Base-by-base conservation (phyloP, 1,139 yeast genomes). In the Debaryomyces psychrophilus region DNA sequence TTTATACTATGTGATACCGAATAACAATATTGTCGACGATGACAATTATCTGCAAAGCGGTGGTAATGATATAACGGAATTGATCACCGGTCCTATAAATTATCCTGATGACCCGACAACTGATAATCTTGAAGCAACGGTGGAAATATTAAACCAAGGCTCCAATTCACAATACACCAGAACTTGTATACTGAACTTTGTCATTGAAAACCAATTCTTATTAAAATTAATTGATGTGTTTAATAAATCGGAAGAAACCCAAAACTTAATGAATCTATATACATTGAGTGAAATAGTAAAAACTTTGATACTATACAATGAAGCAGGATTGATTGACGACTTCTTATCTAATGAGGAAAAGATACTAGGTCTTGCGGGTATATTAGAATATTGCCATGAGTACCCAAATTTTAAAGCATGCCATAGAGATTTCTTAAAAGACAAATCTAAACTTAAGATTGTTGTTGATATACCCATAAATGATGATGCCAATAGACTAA, bases 351-450 rank as follows among this genome's bases (percentile, higher is more conserved):
- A 64, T 4, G 93, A 87, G 53, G 78, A 76, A 3, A 73, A 79
- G 46, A 76, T 89, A 29, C 58, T 77, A 55, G 87, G 88, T 0
- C 68, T 88, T 5, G 79, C 86, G 8, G 96, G 96, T 0, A 86
- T 90, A n/a, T 68, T 93, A 41, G 99, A 93, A 62, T 93, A 92
- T 64, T 97, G 92, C 61, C 87, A 95, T 0, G 95, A 87, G 47
- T 88, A 78, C 57, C 96, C 97, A 0, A 75, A 75, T 18, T 74
- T 77, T 52, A 90, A 89, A 64, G 90, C 97, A 2, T 85, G 87
- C 55, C 90, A 89, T 66, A 72, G 97, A 41, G 81, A 79, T 15
- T 84, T 81, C 58, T 65, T 90, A 28, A 61, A 67, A 4, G 78
- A 82, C 44, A 81, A 82, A 44, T 71, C 85, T 8, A 76, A 72